Evolutionary conservation across 2,329 filamentous ascomycete species (phyloP).

Genomic region (Coleophoma cylindrospora): DNA sequence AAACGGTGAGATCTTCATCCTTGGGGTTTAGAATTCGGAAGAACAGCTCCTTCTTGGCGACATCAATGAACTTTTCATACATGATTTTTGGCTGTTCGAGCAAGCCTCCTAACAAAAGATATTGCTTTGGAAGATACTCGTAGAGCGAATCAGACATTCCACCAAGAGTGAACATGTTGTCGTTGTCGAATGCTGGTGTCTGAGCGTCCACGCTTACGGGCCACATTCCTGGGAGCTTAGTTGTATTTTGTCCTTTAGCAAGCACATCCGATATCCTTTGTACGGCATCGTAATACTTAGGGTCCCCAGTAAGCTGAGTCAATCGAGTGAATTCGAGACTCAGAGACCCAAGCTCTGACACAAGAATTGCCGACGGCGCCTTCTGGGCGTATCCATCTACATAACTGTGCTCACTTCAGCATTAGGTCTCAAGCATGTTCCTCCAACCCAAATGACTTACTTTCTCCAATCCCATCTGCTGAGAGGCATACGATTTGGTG

Average conservation of each 20-base stretch:
- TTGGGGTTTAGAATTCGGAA: conserved; percentile 36
- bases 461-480: conserved; percentile 37
- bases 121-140: conserved; percentile 63
- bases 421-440: conserved; percentile 18
- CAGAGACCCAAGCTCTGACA: conserved; percentile 58
- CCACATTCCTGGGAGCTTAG: conserved; percentile 58
- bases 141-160: conserved; percentile 54
- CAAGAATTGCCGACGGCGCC: conserved; percentile 47
- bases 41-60: conserved; percentile 40
- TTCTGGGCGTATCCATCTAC: conserved; percentile 49
- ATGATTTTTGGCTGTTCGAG: conserved; percentile 43
- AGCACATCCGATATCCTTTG: conserved; percentile 52
- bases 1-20: conserved; percentile 35
- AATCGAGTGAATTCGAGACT: conserved; percentile 59
- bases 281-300: conserved; percentile 58
- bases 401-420: conserved; percentile 25
- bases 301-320: conserved; percentile 58
- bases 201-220: conserved; percentile 46
- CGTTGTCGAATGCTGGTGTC: conserved; percentile 50
- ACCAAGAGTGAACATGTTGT: conserved; percentile 50
- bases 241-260: conserved; percentile 46
- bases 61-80: conserved; percentile 39
- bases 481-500: conserved; percentile 88
- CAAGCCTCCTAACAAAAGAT: conserved; percentile 60
- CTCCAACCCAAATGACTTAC: conserved; percentile 53